A percentile compares a stretch with the other conserved stretches of the same genome.
Conservation (phyloP, 2,329 filamentous ascomycete genomes). For the Exophiala sideris region DNA sequence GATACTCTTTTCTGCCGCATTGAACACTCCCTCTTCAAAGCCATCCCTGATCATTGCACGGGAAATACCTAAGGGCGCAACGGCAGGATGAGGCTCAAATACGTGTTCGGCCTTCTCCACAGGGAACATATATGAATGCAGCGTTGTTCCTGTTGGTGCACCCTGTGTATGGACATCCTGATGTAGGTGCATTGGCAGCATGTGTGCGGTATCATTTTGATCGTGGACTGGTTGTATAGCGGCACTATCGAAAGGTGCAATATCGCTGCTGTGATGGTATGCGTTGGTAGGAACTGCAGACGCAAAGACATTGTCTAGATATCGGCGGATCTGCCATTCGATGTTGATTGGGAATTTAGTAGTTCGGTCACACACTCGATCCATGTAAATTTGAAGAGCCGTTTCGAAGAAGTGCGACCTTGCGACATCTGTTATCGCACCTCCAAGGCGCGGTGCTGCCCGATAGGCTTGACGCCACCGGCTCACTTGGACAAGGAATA, state of each 20-base stretch:
- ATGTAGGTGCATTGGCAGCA: neutral
- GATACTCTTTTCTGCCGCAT: constrained; percentile 53
- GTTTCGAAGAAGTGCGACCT: constrained; percentile 42
- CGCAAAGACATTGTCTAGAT: constrained; percentile 10
- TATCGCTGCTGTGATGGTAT: too few relatives aligned
- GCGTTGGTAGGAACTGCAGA: neutral
- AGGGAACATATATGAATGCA: neutral
- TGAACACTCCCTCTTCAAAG: constrained; percentile 53
- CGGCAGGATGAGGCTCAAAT: constrained; percentile 19
- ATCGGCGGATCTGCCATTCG: constrained; percentile 12
- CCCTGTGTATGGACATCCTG: neutral
- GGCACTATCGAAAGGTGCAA: too few relatives aligned
- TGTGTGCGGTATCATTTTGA: neutral
- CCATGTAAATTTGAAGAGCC: constrained; percentile 56
- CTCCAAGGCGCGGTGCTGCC: neutral
- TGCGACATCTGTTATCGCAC: constrained; percentile 8
- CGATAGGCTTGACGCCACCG: constrained; percentile 49
- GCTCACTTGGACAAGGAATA: constrained; percentile 57
- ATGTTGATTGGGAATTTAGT: constrained; percentile 62
- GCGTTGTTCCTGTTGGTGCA: too few relatives aligned
- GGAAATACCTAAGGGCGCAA: constrained; percentile 26
- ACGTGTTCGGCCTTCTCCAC: constrained; percentile 3
- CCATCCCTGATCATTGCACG: constrained; percentile 11
- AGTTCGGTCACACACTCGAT: constrained; percentile 54
- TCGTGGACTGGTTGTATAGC: neutral